These are phyloP conservation scores for Achaetomiella virescens DNA, from an alignment of 495 filamentous ascomycete genomes.

Conservation along the genomic window DNA sequence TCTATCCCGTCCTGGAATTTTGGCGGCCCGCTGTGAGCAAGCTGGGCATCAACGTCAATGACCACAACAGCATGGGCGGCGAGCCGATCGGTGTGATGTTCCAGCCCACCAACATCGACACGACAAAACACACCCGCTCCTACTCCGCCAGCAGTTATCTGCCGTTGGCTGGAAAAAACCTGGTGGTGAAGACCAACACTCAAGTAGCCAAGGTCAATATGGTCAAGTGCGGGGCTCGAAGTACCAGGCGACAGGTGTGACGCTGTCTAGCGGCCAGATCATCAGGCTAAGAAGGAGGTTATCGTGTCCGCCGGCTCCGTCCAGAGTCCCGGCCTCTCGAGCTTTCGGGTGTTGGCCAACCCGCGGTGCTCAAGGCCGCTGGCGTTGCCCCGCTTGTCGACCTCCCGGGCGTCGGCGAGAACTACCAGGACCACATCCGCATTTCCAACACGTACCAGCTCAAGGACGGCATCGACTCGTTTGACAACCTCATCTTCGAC, in stretches of 20 bases:
- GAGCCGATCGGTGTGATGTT: slow-evolving; percentile 31
- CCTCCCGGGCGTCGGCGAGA: slow-evolving; percentile 48
- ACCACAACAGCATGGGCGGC: slow-evolving; percentile 24
- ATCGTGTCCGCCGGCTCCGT: slow-evolving; percentile 47
- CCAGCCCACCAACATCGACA: slow-evolving; percentile 32
- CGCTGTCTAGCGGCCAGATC: slow-evolving; percentile 19
- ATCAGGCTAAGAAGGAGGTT: slow-evolving; percentile 41
- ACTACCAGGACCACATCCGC: slow-evolving; percentile 49
- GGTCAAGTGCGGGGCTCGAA: neutral
- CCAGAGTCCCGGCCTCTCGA: slow-evolving; percentile 47
- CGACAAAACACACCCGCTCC: slow-evolving; percentile 29
- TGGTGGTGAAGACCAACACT: slow-evolving; percentile 13
- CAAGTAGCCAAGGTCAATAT: slow-evolving; percentile 19
- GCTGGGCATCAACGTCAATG: slow-evolving; percentile 27
- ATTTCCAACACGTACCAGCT: slow-evolving; percentile 3
- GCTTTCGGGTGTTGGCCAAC: slow-evolving; percentile 44
- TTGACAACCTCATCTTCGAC: slow-evolving; percentile 9
- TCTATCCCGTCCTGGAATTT: slow-evolving; percentile 24
- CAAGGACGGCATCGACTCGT: slow-evolving; percentile 11
- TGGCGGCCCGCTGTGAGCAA: slow-evolving; percentile 30
- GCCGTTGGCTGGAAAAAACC: slow-evolving; percentile 14
- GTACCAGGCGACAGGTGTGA: slow-evolving; percentile 23
- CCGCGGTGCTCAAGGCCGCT: slow-evolving; percentile 32
- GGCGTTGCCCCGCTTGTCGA: slow-evolving; percentile 38
- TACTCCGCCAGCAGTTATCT: slow-evolving; percentile 28